A percentile compares a stretch with the other conserved stretches of the same genome.
Conservation (phyloP, 495 filamentous ascomycete genomes). For the Xylaria palmicola region DNA sequence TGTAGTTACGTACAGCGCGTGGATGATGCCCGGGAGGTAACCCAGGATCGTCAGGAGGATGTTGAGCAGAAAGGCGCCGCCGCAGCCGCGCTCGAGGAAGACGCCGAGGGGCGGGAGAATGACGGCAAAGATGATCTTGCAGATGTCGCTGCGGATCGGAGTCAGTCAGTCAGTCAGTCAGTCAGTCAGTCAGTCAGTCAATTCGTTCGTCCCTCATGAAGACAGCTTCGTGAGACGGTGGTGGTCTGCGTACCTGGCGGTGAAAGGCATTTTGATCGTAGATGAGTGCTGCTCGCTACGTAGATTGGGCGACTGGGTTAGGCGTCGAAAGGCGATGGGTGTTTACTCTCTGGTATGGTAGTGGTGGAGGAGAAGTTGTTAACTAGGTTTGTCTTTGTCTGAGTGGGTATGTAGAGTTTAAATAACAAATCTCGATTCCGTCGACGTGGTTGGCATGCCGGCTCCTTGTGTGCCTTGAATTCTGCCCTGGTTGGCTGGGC, state of each 20-base stretch:
- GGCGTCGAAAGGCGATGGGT: too few relatives aligned
- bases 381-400: too few relatives aligned
- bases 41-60: conserved; percentile 81
- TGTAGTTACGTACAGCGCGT: conserved; percentile 56
- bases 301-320: too few relatives aligned
- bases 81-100: conserved; percentile 85
- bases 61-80: conserved; percentile 82
- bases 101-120: conserved; percentile 87
- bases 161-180: conserved; percentile 7
- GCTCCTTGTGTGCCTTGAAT: conserved; percentile 1
- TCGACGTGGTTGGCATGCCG: background rate
- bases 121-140: conserved; percentile 87
- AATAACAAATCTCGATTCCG: conserved; percentile 1
- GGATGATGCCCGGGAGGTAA: conserved; percentile 74
- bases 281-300: too few relatives aligned
- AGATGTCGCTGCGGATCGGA: conserved; percentile 63
- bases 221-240: too few relatives aligned
- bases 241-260: conserved; percentile 46
- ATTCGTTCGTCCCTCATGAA: too few relatives aligned
- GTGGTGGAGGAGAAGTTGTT: too few relatives aligned
- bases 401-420: too few relatives aligned
- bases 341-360: too few relatives aligned
- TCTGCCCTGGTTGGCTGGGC: conserved; percentile 12
- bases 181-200: too few relatives aligned
- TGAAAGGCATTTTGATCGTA: conserved; percentile 54